Conservation (phyloP, 306 rosid species). For the Casuarina equisetifolia region DNA sequence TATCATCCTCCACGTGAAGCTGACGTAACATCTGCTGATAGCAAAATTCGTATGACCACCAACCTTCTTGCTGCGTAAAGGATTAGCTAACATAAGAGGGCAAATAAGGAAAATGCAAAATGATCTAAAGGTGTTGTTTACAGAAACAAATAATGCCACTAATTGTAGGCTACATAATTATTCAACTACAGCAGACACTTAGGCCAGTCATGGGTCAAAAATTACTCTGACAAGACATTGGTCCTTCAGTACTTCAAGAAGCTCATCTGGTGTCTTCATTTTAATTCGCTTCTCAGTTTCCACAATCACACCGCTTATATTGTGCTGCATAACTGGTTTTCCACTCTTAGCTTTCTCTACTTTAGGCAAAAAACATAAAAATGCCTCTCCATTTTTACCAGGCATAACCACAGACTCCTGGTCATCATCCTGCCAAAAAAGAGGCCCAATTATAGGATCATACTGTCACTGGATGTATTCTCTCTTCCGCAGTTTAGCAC, state of each 20-base stretch:
- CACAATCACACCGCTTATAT: slow-evolving; percentile 78
- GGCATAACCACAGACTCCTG: slow-evolving; percentile 83
- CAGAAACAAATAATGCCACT: not conserved
- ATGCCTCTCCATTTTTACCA: slow-evolving; percentile 65
- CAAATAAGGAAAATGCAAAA: slow-evolving; percentile 11
- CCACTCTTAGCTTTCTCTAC: slow-evolving; percentile 73
- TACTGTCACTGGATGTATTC: not conserved
- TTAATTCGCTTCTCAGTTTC: slow-evolving; percentile 76
- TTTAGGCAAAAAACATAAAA: slow-evolving; percentile 83
- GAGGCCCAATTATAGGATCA: slow-evolving; percentile 11
- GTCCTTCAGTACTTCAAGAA: slow-evolving; percentile 79
- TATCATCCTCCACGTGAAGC: slow-evolving; percentile 80
- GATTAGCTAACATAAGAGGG: slow-evolving; percentile 24
- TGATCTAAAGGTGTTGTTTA: not conserved
- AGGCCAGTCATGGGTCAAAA: slow-evolving; percentile 20
- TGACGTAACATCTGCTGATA: slow-evolving; percentile 73
- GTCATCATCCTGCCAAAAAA: slow-evolving; percentile 66
- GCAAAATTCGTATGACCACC: slow-evolving; percentile 99
- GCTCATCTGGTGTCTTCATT: slow-evolving; percentile 92
- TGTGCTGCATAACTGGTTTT: slow-evolving; percentile 58
- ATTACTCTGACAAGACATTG: slow-evolving; percentile 68
- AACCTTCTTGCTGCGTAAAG: slow-evolving; percentile 89
- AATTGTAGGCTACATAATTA: not conserved
- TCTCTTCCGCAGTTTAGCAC: not conserved
- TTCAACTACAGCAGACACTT: not conserved